Evolutionary conservation across 2,329 filamentous ascomycete species (phyloP).

Genomic region (Pseudopithomyces maydicus): DNA sequence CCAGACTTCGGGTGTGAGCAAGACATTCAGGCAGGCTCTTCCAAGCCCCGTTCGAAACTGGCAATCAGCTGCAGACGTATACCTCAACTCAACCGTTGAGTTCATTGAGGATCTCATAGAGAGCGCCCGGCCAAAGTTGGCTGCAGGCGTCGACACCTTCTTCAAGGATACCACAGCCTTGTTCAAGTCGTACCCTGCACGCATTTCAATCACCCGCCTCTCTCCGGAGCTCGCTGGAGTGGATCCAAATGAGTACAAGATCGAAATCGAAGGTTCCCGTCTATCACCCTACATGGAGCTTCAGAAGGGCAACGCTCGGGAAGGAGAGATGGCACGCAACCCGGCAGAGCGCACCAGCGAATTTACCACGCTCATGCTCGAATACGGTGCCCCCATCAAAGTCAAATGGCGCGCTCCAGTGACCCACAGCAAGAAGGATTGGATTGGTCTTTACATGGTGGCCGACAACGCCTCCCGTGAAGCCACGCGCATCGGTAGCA

Average conservation of each 20-base stretch:
- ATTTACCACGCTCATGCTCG: conserved; percentile 76
- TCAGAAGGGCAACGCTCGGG: conserved; percentile 71
- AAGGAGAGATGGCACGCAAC: conserved; percentile 71
- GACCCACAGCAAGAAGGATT: conserved; percentile 88
- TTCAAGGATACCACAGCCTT: conserved; percentile 85
- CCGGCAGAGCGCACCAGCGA: conserved; percentile 65
- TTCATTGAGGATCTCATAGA: conserved; percentile 93
- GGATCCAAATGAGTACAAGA: conserved; percentile 78
- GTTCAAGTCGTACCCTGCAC: conserved; percentile 87
- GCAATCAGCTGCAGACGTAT: conserved; percentile 84
- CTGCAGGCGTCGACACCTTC: conserved; percentile 83
- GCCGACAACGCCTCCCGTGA: conserved; percentile 90
- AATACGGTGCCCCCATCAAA: conserved; percentile 88
- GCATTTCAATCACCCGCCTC: conserved; percentile 80
- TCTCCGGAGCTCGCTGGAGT: conserved; percentile 80
- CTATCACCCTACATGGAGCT: conserved; percentile 53
- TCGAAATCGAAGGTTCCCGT: conserved; percentile 73
- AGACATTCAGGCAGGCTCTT: conserved; percentile 84
- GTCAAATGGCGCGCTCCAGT: conserved; percentile 89
- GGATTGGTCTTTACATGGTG: conserved; percentile 96
- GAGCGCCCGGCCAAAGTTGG: conserved; percentile 80
- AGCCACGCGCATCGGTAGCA: conserved; percentile 79
- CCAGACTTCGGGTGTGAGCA: conserved; percentile 86
- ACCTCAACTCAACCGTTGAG: conserved; percentile 83
- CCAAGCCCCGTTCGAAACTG: conserved; percentile 82